Evolutionary conservation across 495 filamentous ascomycete genomes (phyloP).

Genomic region (Baudoinia panamericana): DNA sequence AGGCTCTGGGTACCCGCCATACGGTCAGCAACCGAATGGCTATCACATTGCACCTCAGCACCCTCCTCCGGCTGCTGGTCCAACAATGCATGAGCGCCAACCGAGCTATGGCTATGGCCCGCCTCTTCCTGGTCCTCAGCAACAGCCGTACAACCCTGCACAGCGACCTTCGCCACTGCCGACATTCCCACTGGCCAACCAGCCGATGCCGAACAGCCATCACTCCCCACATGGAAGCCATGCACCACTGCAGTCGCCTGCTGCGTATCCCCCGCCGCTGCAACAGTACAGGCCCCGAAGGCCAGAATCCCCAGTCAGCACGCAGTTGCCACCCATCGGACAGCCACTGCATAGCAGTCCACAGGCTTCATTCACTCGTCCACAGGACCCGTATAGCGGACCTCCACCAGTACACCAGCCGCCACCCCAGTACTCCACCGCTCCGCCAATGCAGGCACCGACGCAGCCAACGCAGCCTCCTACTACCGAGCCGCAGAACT

Average conservation of each 20-base stretch:
- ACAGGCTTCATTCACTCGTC: background rate
- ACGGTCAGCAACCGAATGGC: constrained; percentile 21
- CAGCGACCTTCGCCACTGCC: constrained; percentile 1
- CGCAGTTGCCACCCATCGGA: constrained; percentile 7
- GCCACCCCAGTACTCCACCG: background rate
- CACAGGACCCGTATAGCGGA: background rate
- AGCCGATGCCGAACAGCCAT: constrained; percentile 18
- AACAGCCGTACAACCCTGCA: constrained; percentile 1
- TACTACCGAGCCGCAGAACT: background rate
- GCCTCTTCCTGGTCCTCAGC: constrained; percentile 8
- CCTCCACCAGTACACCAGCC: background rate
- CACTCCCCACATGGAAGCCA: constrained; percentile 18
- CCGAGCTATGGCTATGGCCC: constrained; percentile 11
- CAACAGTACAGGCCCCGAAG: background rate
- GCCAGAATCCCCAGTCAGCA: constrained; percentile 5
- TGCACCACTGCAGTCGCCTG: constrained; percentile 20
- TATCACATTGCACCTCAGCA: constrained; percentile 15
- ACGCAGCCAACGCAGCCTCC: background rate
- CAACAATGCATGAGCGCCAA: constrained; percentile 9
- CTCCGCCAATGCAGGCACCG: background rate
- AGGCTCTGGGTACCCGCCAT: constrained; percentile 9
- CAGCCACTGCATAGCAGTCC: constrained; percentile 9
- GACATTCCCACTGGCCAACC: background rate
- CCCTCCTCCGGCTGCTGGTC: constrained; percentile 4
- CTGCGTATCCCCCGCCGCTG: constrained; percentile 5